Conservation (phyloP, 2,329 filamentous ascomycete species). For the Penicillium sp. region DNA sequence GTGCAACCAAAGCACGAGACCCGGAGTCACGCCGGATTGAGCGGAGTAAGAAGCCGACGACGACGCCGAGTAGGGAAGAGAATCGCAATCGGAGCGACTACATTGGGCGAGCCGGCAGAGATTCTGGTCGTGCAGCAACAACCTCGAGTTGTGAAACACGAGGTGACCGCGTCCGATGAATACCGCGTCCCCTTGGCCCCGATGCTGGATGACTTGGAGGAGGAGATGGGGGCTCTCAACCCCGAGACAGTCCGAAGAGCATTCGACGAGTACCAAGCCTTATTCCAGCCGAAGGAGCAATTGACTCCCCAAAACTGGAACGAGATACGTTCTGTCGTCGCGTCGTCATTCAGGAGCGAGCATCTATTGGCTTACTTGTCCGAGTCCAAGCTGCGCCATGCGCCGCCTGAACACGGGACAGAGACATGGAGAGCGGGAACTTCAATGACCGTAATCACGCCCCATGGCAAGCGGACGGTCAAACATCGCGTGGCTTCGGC, state of each 20-base stretch:
- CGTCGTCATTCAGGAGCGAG: slow-evolving; percentile 34
- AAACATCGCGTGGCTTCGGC: slow-evolving; percentile 20
- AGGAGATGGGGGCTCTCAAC: slow-evolving; percentile 13
- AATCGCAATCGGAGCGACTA: no score
- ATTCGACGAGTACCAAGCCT: slow-evolving; percentile 29
- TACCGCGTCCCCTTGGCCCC: no score
- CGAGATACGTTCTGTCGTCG: slow-evolving; percentile 29
- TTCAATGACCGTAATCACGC: slow-evolving; percentile 29
- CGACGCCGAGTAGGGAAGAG: no score
- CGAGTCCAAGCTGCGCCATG: background rate
- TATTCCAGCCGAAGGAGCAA: slow-evolving; percentile 25
- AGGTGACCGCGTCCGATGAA: no score
- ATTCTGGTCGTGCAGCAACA: no score
- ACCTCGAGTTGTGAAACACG: no score
- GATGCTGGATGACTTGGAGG: slow-evolving; percentile 29
- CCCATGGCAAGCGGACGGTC: slow-evolving; percentile 3
- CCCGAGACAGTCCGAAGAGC: slow-evolving; percentile 20
- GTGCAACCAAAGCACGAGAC: no score
- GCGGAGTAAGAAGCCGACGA: no score
- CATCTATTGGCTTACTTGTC: slow-evolving; percentile 35
- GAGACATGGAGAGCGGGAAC: slow-evolving; percentile 34
- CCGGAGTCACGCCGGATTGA: no score
- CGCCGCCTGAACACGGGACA: background rate
- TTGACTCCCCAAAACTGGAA: slow-evolving; percentile 30
- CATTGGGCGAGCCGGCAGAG: no score